These are phyloP conservation scores for Musa balbisiana DNA, from an alignment of 202 grass and related monocot genomes.

Conservation along the genomic window DNA sequence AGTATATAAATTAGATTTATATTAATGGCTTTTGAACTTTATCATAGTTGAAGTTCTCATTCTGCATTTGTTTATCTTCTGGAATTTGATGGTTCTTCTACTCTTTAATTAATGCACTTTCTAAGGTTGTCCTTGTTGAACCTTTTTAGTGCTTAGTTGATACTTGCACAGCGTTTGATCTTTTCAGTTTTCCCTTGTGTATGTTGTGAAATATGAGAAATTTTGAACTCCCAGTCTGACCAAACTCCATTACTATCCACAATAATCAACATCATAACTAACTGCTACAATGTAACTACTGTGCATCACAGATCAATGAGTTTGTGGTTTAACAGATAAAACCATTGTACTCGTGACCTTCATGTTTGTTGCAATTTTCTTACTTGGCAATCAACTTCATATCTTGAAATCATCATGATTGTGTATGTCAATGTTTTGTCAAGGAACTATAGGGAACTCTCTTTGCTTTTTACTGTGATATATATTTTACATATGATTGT, in stretches of 20 bases:
- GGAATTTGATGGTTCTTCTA: not conserved
- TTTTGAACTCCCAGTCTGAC: not conserved
- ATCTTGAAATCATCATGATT: too few relatives aligned
- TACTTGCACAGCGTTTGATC: not conserved
- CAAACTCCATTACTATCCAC: not conserved
- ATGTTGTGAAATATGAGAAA: not conserved
- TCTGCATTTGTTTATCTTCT: not conserved
- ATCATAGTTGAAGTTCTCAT: not conserved
- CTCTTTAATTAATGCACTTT: not conserved
- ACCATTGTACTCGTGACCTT: not conserved
- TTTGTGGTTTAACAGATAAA: not conserved
- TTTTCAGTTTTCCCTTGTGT: not conserved
- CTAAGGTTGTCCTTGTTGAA: not conserved
- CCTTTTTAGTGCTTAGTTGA: not conserved
- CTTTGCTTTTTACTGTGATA: not conserved
- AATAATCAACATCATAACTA: not conserved
- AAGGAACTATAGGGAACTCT: not conserved
- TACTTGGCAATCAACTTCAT: not conserved
- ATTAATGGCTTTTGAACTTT: not conserved
- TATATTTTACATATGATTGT: not conserved
- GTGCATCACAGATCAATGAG: not conserved
- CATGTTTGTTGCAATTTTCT: not conserved
- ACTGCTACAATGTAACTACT: not conserved
- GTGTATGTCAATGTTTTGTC: not conserved
- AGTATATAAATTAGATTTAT: not conserved